Evolutionary conservation across 78 protist genomes (phyloP), one percentile per base, ranked within the genome.

Genomic region (Cavenderia fasciculata): DNA sequence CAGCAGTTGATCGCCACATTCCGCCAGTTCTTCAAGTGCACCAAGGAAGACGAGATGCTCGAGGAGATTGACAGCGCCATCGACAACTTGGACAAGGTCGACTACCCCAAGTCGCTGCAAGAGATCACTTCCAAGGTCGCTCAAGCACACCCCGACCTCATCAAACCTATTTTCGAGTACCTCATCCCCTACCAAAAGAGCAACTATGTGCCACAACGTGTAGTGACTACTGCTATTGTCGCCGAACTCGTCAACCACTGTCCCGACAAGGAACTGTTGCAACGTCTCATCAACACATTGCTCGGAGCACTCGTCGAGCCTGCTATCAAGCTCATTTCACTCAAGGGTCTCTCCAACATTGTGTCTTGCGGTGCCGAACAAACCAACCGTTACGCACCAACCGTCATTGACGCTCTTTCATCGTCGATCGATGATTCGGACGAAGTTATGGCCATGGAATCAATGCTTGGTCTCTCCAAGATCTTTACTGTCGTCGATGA

Each of bases 401-500:
- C 96, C 27, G 89, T 94, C 54, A 59, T 94, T 36, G 75, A 63
- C 31, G 96, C 96, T 0, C 29, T 94, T 4, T 59, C 88, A 46
- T 56, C 76, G 1, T 74, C 89, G 18, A 94, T 87, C 23, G 96
- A 93, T 73, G 95, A 86, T 33, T 59, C 72, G 40, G 87, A 86
- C 70, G 94, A 86, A 29, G 72, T 49, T 25, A 79, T 94, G 65
- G 94, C 94, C 1, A 77, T 86, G 85, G 92, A 94, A 70, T 78
- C 94, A 40, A 94, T 94, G 96, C 29, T 54, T n/a, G 91, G 87
- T 74, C 94, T 94, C 7, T 51, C 82, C 1, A 76, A 74, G 49
- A 82, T 85, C 41, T 85, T 93, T 44, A 63, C 61, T 7, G 33
- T 92, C 18, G 92, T 69, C 2, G 94, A 76, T 33, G 96, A 93